Conservation (phyloP, 2,329 filamentous ascomycete species). For the Penicillium sp. region DNA sequence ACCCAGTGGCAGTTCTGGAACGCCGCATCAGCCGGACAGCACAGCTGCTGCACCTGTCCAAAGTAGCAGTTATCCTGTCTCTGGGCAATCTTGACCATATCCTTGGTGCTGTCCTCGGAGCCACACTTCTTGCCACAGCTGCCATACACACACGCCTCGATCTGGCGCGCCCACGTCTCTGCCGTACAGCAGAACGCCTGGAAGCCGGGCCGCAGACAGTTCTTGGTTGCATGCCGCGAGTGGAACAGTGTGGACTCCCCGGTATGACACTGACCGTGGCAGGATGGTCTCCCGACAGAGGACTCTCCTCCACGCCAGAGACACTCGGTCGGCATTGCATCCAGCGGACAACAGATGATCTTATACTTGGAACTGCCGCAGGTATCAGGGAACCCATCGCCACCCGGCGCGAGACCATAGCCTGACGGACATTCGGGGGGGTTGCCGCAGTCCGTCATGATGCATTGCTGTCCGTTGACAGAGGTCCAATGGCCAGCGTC, state of each 20-base stretch:
- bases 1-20: constrained; percentile 21
- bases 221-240: no score
- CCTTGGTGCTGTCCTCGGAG: constrained; percentile 7
- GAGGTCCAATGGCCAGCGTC: constrained; percentile 1
- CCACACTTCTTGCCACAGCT: constrained; percentile 3
- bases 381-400: constrained; percentile 4
- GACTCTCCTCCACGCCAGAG: background rate
- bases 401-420: constrained; percentile 2
- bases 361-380: background rate
- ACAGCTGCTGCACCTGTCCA: background rate
- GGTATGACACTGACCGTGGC: background rate
- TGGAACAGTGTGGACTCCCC: no score
- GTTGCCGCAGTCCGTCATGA: constrained; percentile 9
- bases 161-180: background rate
- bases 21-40: constrained; percentile 13
- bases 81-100: constrained; percentile 4
- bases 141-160: constrained; percentile 3
- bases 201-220: background rate
- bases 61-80: background rate
- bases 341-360: background rate
- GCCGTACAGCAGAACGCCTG: no score
- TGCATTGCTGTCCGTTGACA: constrained; percentile 9
- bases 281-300: background rate
- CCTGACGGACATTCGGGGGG: constrained; percentile 1
- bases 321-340: background rate